Evolutionary conservation across 345 rosid species (phyloP).

Genomic region (Laguncularia racemosa): DNA sequence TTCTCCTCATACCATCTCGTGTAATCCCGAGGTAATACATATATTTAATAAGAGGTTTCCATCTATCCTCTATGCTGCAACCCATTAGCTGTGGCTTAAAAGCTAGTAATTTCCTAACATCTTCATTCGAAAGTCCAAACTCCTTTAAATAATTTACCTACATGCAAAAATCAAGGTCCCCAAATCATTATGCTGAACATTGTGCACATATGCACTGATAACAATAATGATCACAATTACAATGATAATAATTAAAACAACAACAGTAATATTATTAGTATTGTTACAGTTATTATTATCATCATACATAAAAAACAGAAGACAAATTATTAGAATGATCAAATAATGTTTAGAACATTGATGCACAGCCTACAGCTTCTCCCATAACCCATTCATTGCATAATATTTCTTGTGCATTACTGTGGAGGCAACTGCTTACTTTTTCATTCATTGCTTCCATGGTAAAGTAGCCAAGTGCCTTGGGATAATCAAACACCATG

Average conservation of each 20-base stretch:
- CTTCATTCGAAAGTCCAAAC: constrained; percentile 72
- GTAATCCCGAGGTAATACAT: constrained; percentile 81
- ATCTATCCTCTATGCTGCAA: constrained; percentile 70
- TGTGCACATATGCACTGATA: too few species aligned
- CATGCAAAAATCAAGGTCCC: constrained; percentile 1
- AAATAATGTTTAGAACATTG: too few species aligned
- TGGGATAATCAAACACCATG: constrained; percentile 82
- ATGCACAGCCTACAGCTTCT: too few species aligned
- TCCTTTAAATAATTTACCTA: constrained; percentile 79
- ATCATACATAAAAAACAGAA: too few species aligned
- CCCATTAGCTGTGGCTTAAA: constrained; percentile 84
- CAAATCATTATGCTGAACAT: not conserved
- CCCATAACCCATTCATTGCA: not conserved
- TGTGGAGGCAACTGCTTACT: constrained; percentile 25
- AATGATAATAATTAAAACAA: too few species aligned
- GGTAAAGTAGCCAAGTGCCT: constrained; percentile 54
- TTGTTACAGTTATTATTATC: too few species aligned
- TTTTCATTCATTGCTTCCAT: constrained; percentile 78
- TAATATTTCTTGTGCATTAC: not conserved
- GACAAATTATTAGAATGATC: too few species aligned
- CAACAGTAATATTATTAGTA: too few species aligned
- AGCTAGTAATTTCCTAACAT: constrained; percentile 70
- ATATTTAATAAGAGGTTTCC: constrained; percentile 87
- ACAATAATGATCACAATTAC: too few species aligned
- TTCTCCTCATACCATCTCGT: constrained; percentile 84